Base-by-base conservation (phyloP, 371 early-diverging fungal genomes). In the Mucor plumbeus region DNA sequence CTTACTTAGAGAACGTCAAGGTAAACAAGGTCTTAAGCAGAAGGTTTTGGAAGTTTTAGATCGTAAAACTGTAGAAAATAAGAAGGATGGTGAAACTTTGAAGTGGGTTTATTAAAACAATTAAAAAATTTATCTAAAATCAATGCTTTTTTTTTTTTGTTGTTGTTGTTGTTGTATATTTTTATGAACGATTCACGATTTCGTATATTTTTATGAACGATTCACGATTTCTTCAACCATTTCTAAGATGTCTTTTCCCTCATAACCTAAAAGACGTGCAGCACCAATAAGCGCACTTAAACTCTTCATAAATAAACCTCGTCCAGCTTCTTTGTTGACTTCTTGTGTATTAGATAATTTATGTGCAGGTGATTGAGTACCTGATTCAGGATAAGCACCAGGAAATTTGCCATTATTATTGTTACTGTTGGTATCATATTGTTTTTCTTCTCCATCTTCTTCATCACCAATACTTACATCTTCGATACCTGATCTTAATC, bases 1-100 rank as follows among this genome's bases (percentile, higher is more conserved):
- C 65, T 88, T 91, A 65, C 71, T 85, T 17, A 79, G 79, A 66
- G 85, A 87, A 79, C 83, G 80, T 55, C 79, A 76, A 31, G 78
- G 83, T 60, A 93, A 93, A 78, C 85, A 90, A 63, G 94, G 94
- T 61, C 86, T 91, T n/a, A 70, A 70, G 34, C 80, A 88, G 72
- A 92, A 92, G 78, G 91, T 93, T 26, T 26, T 65, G 43, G 91
- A 89, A 68, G 87, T 91, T 9, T 75, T 92, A 65, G 80, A 82
- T 63, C 83, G 91, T 64, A 89, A 88, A 72, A 87, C 89, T 17
- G 67, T 69, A 31, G 73, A 63, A 62, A 73, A 72, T 36, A 65
- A 72, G 53, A 69, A 73, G 43, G 79, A 69, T 34, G 74, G 73
- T 21, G 68, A 64, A 35, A 78, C 73, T 54, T 71, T 83, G 64